A percentile compares a stretch with the other conserved stretches of the same genome.
Evolutionary conservation across 805 yeast genomes (phyloP).

Genomic region (Phaffomyces antillensis): DNA sequence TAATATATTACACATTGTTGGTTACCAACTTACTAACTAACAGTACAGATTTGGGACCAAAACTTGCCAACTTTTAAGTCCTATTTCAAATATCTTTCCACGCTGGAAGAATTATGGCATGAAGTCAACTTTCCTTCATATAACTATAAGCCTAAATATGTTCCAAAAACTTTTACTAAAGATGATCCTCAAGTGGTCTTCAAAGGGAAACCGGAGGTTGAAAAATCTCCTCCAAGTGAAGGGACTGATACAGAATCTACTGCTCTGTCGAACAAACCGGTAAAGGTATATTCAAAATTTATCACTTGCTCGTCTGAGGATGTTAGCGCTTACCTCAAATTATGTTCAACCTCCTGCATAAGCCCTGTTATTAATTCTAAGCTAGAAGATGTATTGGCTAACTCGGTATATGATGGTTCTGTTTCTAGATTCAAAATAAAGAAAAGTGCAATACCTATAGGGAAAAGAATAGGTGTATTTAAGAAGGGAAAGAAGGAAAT

Average conservation of each 20-base stretch:
- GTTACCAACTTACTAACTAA: background rate
- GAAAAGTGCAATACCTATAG: no score
- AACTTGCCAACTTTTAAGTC: background rate
- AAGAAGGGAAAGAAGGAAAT: no score
- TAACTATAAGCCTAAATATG: constrained; percentile 8
- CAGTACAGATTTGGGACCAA: constrained; percentile 5
- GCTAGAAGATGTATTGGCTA: no score
- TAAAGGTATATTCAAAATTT: background rate
- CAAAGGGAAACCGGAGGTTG: no score
- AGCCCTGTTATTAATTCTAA: no score
- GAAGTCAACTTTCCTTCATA: constrained; percentile 11
- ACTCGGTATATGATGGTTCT: no score
- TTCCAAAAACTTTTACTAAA: background rate
- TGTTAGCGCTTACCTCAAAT: background rate
- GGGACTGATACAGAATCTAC: no score
- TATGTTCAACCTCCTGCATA: background rate
- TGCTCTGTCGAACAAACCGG: no score
- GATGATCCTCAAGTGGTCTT: background rate
- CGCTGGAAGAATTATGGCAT: constrained; percentile 14
- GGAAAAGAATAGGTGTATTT: no score
- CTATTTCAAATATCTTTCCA: constrained; percentile 11
- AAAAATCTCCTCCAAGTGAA: no score
- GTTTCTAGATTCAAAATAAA: no score
- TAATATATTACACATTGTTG: no score
- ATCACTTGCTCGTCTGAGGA: background rate